Percentiles rank a stretch among this genome's conserved stretches.
Conservation (phyloP, 2,329 filamentous ascomycete genomes). For the Elsinoe batatas region DNA sequence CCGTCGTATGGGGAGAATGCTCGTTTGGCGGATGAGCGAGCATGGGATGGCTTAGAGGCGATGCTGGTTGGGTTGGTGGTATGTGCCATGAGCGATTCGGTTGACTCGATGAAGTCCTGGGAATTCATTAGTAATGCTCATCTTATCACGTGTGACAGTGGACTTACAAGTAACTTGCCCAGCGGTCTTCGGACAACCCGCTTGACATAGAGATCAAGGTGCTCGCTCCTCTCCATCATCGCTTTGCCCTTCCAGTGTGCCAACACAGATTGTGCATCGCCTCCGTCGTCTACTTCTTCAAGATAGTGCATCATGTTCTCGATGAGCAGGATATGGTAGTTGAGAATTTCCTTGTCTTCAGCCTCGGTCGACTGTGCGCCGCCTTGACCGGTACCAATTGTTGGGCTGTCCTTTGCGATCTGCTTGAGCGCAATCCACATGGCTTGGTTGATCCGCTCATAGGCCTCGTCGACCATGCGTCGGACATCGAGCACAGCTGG, state of each 20-base stretch:
- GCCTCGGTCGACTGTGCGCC: conserved; percentile 46
- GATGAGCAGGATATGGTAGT: conserved; percentile 93
- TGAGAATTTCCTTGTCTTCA: conserved; percentile 93
- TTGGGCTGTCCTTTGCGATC: conserved; percentile 65
- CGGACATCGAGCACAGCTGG: conserved; percentile 51
- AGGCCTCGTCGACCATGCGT: conserved; percentile 73
- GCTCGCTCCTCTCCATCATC: conserved; percentile 67
- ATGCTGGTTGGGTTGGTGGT: conserved; percentile 48
- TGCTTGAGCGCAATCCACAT: conserved; percentile 98
- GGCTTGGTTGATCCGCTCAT: conserved; percentile 76
- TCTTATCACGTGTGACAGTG: neutral
- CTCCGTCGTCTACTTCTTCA: conserved; percentile 67
- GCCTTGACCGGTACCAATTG: conserved; percentile 43
- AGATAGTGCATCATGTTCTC: conserved; percentile 99
- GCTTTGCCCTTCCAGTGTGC: conserved; percentile 76
- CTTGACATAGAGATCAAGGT: conserved; percentile 77
- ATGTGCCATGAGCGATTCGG: conserved; percentile 52
- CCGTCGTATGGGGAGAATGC: conserved; percentile 68
- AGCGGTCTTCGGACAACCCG: conserved; percentile 82
- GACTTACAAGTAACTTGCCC: conserved; percentile 64
- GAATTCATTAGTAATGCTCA: neutral
- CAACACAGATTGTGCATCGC: conserved; percentile 60
- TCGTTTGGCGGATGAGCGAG: conserved; percentile 75
- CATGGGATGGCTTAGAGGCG: conserved; percentile 72
- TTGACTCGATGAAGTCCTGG: conserved; percentile 76